Evolutionary conservation across 2,329 filamentous ascomycete genomes (phyloP).

Genomic region (Penicillium sp.): DNA sequence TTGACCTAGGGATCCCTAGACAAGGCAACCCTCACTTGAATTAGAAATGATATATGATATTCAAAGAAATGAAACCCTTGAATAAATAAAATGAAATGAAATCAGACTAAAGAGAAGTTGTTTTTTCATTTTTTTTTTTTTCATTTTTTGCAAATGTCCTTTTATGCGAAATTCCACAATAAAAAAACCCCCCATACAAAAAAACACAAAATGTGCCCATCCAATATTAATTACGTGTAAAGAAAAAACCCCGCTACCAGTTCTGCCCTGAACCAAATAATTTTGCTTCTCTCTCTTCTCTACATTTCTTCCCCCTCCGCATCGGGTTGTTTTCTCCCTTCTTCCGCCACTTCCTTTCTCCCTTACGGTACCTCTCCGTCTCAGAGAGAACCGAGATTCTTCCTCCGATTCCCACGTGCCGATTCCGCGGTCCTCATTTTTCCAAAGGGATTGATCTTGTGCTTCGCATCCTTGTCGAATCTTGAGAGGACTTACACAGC

Average conservation of each 20-base stretch:
- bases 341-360: conserved; percentile 11
- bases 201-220: conserved; percentile 1
- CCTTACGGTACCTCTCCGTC: conserved; percentile 2
- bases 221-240: conserved; percentile 13
- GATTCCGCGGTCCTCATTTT: conserved; percentile 26
- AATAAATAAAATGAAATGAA: not conserved
- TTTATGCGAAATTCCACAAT: conserved; percentile 19
- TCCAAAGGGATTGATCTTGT: conserved; percentile 17
- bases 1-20: not conserved
- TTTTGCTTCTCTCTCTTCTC: conserved; percentile 28
- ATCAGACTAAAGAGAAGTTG: not conserved
- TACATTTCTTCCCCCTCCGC: conserved; percentile 15
- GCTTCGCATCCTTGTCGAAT: conserved; percentile 7
- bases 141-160: not conserved
- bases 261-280: conserved; percentile 28
- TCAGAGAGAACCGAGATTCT: conserved; percentile 6
- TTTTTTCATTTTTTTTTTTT: not conserved
- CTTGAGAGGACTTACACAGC: not conserved
- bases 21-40: not conserved
- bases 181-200: not conserved
- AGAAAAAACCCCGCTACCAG: conserved; percentile 25
- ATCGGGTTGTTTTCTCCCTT: conserved; percentile 20
- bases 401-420: conserved; percentile 23
- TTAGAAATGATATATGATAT: not conserved
- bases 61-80: not conserved